Conservation (phyloP, 2,329 filamentous ascomycete genomes). For the Cephalotrichum gorgonifer region DNA sequence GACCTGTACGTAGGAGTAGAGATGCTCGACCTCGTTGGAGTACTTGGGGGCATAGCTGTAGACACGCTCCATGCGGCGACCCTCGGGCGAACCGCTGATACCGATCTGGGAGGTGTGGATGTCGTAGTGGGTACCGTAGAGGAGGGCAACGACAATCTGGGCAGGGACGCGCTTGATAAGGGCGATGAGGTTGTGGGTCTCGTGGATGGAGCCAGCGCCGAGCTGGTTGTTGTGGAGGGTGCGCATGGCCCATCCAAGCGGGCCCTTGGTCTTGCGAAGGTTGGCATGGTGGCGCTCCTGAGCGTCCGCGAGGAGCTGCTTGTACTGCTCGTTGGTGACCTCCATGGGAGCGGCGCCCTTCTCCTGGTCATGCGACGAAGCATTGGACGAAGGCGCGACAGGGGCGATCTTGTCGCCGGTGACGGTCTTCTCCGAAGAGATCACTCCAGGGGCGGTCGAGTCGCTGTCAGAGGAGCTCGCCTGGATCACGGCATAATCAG, state of each 20-base stretch:
- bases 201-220: conserved; percentile 63
- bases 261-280: conserved; percentile 51
- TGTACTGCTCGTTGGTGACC: conserved; percentile 42
- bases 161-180: conserved; percentile 59
- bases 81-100: conserved; percentile 61
- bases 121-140: conserved; percentile 74
- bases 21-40: conserved; percentile 59
- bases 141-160: conserved; percentile 46
- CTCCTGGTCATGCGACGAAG: conserved; percentile 25
- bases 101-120: conserved; percentile 69
- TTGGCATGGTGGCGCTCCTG: conserved; percentile 50
- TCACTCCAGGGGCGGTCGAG: conserved; percentile 16
- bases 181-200: conserved; percentile 58
- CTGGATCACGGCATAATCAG: conserved; percentile 70
- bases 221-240: conserved; percentile 64
- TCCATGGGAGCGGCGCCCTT: conserved; percentile 35
- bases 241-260: conserved; percentile 77
- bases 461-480: conserved; percentile 15
- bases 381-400: conserved; percentile 24
- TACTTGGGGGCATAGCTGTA: conserved; percentile 57
- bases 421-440: conserved; percentile 12
- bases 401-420: conserved; percentile 32
- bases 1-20: conserved; percentile 57
- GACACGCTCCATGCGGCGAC: conserved; percentile 57
- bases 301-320: conserved; percentile 47